Conservation (phyloP, 1,284 basidiomycete species). For the Somion occarium region DNA sequence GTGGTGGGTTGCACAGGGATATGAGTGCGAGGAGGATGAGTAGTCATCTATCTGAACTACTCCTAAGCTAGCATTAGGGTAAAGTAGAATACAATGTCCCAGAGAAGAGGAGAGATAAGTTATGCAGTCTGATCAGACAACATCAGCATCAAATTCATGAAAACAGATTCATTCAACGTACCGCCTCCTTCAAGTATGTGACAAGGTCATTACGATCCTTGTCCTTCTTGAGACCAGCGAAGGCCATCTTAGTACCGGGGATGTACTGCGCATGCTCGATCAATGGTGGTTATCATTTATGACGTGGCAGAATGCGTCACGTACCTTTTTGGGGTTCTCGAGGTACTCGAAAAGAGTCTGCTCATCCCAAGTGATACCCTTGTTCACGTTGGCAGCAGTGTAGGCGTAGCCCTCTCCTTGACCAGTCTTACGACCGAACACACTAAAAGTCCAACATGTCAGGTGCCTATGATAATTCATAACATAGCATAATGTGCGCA, state of each 20-base stretch:
- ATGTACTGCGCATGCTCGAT: slow-evolving; percentile 64
- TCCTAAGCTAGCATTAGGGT: slow-evolving; percentile 4
- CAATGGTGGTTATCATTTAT: slow-evolving; percentile 3
- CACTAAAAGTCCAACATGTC: slow-evolving; percentile 29
- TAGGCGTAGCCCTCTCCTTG: slow-evolving; percentile 86
- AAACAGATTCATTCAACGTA: slow-evolving; percentile 27
- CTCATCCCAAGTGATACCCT: slow-evolving; percentile 85
- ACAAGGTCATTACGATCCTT: slow-evolving; percentile 93
- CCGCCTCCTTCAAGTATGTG: slow-evolving; percentile 70
- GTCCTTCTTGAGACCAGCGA: slow-evolving; percentile 95
- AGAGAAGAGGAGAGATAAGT: slow-evolving; percentile 7
- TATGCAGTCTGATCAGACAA: slow-evolving; percentile 14
- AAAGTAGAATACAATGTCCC: slow-evolving; percentile 6
- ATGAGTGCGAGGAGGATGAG: not conserved
- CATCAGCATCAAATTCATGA: not conserved
- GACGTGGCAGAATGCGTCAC: slow-evolving; percentile 22
- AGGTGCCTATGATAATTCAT: not conserved
- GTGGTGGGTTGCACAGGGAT: not conserved
- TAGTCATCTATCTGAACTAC: slow-evolving; percentile 1
- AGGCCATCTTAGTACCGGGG: slow-evolving; percentile 97
- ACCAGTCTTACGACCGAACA: slow-evolving; percentile 89
- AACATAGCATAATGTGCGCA: slow-evolving; percentile 35
- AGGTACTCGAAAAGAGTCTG: slow-evolving; percentile 92
- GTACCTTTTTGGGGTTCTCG: slow-evolving; percentile 93
- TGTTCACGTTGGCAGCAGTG: slow-evolving; percentile 96